A percentile compares a stretch with the other conserved stretches of the same genome.
phyloP scores from a whole-genome alignment of 495 filamentous ascomycete species.

The Penicillium atrosanguineum region DNA sequence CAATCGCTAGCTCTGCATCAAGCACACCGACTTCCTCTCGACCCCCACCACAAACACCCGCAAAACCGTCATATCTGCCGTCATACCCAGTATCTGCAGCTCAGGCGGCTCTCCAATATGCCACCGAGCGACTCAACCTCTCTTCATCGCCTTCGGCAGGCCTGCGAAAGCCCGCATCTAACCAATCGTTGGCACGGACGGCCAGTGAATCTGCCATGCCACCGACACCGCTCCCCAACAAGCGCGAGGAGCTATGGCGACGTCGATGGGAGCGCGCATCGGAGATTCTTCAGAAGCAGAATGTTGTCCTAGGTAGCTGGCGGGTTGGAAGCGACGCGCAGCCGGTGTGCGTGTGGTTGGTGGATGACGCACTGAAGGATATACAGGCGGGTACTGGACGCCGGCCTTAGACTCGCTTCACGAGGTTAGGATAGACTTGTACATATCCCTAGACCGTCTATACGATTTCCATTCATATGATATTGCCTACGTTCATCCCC shows the following conservation, averaged over 20 bases:
- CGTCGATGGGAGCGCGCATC: conserved; percentile 75
- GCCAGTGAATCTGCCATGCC: conserved; percentile 6
- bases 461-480: background rate
- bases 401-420: background rate
- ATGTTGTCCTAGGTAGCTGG: conserved; percentile 81
- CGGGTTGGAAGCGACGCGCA: conserved; percentile 77
- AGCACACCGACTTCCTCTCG: conserved; percentile 14
- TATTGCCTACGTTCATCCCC: too few species aligned
- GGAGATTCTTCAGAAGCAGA: conserved; percentile 60
- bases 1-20: conserved; percentile 11
- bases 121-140: conserved; percentile 32
- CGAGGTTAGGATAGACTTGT: background rate
- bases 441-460: conserved; percentile 6
- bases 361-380: conserved; percentile 43
- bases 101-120: conserved; percentile 32
- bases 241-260: conserved; percentile 81
- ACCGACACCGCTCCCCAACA: conserved; percentile 50
- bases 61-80: conserved; percentile 31
- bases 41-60: conserved; percentile 15
- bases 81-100: conserved; percentile 32
- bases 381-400: conserved; percentile 4
- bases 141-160: conserved; percentile 16
- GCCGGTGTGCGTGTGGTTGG: conserved; percentile 52
- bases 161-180: conserved; percentile 28
- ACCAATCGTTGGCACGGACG: conserved; percentile 22